phyloP scores from a whole-genome alignment of 169 alveolate species.

The Besnoitia besnoiti region DNA sequence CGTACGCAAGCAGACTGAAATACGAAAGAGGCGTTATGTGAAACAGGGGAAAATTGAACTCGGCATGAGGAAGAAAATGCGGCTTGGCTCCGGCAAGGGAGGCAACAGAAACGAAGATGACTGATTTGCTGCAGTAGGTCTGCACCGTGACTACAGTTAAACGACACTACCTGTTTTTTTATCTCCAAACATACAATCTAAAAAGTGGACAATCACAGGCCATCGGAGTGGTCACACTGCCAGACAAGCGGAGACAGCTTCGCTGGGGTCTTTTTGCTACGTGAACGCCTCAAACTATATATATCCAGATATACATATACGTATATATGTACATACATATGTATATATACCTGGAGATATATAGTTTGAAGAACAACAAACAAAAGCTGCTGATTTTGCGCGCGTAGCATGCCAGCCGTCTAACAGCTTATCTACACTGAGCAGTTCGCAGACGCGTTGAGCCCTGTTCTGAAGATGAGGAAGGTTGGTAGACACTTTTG shows the following conservation, averaged over 20 bases:
- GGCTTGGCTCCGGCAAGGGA: conserved; percentile 36
- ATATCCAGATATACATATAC: neutral
- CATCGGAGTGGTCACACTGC: too few species aligned
- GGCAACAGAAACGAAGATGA: neutral
- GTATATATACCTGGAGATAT: neutral
- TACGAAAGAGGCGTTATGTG: conserved; percentile 45
- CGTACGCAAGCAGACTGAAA: conserved; percentile 7
- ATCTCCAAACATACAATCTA: neutral
- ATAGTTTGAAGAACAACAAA: too few species aligned
- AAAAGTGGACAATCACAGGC: neutral
- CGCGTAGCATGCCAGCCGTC: too few species aligned
- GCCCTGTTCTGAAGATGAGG: too few species aligned
- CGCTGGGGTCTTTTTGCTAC: too few species aligned
- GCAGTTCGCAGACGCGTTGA: too few species aligned
- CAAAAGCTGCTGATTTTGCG: too few species aligned
- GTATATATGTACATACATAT: neutral
- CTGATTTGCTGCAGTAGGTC: neutral
- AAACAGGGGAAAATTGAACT: conserved; percentile 52
- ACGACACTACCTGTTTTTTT: neutral
- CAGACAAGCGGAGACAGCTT: too few species aligned
- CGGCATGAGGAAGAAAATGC: conserved; percentile 53
- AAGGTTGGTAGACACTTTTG: too few species aligned
- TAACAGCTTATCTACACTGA: too few species aligned
- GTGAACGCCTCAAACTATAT: neutral
- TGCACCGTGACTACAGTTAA: neutral